A percentile compares a stretch with the other conserved stretches of the same genome.
These are phyloP conservation scores for Cutaneotrichosporon sp. DNA, from an alignment of 1,284 basidiomycete species.

Conservation along the genomic window DNA sequence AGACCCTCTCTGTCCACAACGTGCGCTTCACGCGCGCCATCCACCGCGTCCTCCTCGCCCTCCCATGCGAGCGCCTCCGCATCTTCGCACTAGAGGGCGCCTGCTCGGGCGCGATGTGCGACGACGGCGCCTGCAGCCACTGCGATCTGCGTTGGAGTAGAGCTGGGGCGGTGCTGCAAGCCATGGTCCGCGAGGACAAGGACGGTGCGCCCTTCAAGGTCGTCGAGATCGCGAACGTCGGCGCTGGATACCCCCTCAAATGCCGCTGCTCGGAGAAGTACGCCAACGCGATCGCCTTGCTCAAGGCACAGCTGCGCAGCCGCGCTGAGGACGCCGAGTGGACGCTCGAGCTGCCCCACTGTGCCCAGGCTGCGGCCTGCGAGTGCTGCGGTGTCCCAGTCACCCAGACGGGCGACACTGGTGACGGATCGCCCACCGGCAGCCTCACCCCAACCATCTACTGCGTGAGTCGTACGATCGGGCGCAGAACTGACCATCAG, in stretches of 20 bases:
- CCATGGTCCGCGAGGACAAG: background rate
- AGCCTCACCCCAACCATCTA: background rate
- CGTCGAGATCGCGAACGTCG: slow-evolving; percentile 4
- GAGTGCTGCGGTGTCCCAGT: background rate
- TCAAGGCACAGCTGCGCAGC: background rate
- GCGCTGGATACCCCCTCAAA: slow-evolving; percentile 3
- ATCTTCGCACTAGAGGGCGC: background rate
- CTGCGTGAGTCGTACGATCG: background rate
- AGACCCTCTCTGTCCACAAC: slow-evolving; percentile 3
- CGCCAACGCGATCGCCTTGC: background rate
- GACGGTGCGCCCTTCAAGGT: background rate
- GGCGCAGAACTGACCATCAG: background rate
- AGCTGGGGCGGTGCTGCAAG: background rate
- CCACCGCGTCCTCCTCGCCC: background rate
- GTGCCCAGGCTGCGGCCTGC: background rate
- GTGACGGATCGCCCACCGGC: background rate
- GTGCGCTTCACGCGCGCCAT: background rate
- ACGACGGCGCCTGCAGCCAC: background rate
- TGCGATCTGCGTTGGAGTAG: background rate
- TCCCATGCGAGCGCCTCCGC: background rate
- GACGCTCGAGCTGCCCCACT: background rate
- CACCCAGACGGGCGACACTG: background rate
- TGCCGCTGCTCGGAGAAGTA: background rate
- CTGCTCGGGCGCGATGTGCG: background rate
- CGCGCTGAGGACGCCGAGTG: background rate